Evolutionary conservation across 148 eudicot species (phyloP), one percentile per base, ranked within the genome.

Genomic region (Spergularia marina): DNA sequence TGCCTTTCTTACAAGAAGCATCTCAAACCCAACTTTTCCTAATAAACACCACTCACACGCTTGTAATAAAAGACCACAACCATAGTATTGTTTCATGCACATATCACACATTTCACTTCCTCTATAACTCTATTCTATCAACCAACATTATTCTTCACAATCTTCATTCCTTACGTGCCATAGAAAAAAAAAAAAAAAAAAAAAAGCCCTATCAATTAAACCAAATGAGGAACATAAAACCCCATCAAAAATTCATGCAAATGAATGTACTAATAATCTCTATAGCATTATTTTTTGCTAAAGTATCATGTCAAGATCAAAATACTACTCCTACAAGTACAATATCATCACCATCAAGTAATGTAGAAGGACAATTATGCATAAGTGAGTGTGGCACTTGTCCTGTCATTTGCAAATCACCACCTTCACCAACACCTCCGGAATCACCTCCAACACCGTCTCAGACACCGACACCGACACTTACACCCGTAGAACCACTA

Each of bases 381-480:
- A 83, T 91, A 3, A 91, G 97, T 67, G 97, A 93, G 17, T 93
- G 98, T 64, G 84, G 70, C 12, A 83, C 94, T 18, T 93, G 98
- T 70, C 97, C 96, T 71, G 83, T 82, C 67, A 86, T 93, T 49
- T 91, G 98, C 78, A 83, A 91, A 12, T 84, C 96, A 12, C 96
- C 98, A 39, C 96, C 91, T 57, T 10, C 39, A 73, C 30, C 16
- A 72, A 53, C 40, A 49, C 12, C 78, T 47, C 77, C 65, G 20
- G 36, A 54, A 54, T 52, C 60, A 20, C 68, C 77, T 12, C 68
- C 68, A 2, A 77, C 71, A 6, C 76, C 88, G 5, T 49, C 80
- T 12, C 59, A 76, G 0, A 52, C 68, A 25, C 30, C 4, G 25
- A 23, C 72, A 73, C 76, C 76, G 11, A 40, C 60, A 53, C 65